Percentiles rank a stretch among this genome's conserved stretches.
Evolutionary conservation across 257 asterid species (phyloP).

Genomic region (Ophiorrhiza pumila): DNA sequence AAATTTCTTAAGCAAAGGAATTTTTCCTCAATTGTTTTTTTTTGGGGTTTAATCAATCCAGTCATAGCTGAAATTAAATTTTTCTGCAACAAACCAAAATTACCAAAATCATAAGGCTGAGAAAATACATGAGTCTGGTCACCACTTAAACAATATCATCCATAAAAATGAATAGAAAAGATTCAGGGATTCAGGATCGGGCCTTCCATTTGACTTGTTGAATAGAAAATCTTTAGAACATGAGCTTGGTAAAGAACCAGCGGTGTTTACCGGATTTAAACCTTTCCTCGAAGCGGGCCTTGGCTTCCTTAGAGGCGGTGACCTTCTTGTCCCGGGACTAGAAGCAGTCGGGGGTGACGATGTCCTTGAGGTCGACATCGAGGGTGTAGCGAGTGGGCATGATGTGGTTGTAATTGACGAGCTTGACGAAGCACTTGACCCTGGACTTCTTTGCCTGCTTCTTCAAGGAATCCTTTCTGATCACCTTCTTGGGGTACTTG

Average conservation of each 20-base stretch:
- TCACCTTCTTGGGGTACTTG: conserved; percentile 37
- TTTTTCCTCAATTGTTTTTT: no score
- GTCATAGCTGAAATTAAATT: no score
- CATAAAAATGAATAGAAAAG: not conserved
- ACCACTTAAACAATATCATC: not conserved
- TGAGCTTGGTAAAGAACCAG: conserved; percentile 46
- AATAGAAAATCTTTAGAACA: conserved; percentile 16
- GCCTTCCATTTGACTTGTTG: not conserved
- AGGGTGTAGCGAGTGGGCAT: conserved; percentile 46
- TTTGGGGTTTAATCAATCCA: no score
- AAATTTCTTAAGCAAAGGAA: no score
- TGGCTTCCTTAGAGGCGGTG: conserved; percentile 30
- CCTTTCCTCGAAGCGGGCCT: conserved; percentile 36
- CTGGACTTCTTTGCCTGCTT: conserved; percentile 45
- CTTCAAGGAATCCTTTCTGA: conserved; percentile 37
- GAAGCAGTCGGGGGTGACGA: conserved; percentile 23
- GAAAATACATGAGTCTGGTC: not conserved
- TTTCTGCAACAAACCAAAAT: not conserved
- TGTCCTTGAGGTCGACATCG: conserved; percentile 38
- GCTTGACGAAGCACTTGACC: conserved; percentile 36
- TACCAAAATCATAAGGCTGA: no score
- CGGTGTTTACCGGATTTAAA: conserved; percentile 42
- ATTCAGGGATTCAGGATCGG: not conserved
- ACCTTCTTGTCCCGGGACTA: conserved; percentile 35
- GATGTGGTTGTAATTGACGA: conserved; percentile 39